These are phyloP conservation scores for Polysphondylium violaceum DNA, from an alignment of 78 protist species.

Conservation along the genomic window DNA sequence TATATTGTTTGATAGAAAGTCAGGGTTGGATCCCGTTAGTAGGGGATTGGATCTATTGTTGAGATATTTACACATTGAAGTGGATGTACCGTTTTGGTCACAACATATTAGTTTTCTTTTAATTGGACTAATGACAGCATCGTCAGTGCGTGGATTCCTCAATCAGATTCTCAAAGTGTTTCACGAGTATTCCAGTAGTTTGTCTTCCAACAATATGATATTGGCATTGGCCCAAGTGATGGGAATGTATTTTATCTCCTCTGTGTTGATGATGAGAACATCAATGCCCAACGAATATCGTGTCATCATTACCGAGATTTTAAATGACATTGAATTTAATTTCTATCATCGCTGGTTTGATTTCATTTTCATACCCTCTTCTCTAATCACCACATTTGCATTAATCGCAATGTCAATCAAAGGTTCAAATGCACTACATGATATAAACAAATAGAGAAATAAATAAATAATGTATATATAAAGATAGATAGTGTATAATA, in stretches of 20 bases:
- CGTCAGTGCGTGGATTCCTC: conserved; percentile 90
- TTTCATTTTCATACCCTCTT: conserved; percentile 76
- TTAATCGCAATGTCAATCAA: conserved; percentile 17
- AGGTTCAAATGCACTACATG: no score
- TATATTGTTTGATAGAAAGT: conserved; percentile 84
- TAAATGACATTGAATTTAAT: conserved; percentile 86
- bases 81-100: conserved; percentile 89
- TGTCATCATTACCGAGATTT: conserved; percentile 75
- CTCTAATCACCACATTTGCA: conserved; percentile 34
- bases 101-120: conserved; percentile 85
- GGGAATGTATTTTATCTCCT: conserved; percentile 93
- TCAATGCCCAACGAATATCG: conserved; percentile 85
- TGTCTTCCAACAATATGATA: conserved; percentile 80
- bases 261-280: conserved; percentile 90
- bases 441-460: no score
- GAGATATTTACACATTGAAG: conserved; percentile 70
- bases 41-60: conserved; percentile 73
- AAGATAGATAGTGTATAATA: no score
- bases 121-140: conserved; percentile 88
- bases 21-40: conserved; percentile 87
- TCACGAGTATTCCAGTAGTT: conserved; percentile 76
- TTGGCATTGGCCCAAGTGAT: conserved; percentile 89
- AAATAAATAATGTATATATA: no score
- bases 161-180: conserved; percentile 88
- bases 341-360: conserved; percentile 94